phyloP scores from a whole-genome alignment of 208 protist genomes.

The Leptomonas pyrrhocoris region DNA sequence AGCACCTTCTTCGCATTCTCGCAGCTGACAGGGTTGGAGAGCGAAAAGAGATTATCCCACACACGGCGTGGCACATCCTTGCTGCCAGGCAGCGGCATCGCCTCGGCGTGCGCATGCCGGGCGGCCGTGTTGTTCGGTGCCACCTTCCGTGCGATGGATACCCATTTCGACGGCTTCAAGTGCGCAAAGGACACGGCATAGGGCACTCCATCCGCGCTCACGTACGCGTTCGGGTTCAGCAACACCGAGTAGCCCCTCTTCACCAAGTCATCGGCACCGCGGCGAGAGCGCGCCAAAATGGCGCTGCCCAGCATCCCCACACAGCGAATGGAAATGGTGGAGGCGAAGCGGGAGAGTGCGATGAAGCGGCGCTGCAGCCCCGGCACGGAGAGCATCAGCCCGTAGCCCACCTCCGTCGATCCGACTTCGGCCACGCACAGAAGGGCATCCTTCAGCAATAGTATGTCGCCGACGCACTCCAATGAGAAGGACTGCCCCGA shows the following conservation, averaged over 20 bases:
- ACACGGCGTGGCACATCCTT: constrained; percentile 52
- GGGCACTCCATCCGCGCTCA: constrained; percentile 81
- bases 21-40: constrained; percentile 81
- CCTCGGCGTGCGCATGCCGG: constrained; percentile 56
- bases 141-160: constrained; percentile 50
- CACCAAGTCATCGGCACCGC: constrained; percentile 44
- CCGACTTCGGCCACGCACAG: constrained; percentile 72
- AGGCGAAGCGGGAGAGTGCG: constrained; percentile 69
- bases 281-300: constrained; percentile 61
- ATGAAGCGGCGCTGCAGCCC: constrained; percentile 64
- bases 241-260: constrained; percentile 56
- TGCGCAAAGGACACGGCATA: constrained; percentile 85
- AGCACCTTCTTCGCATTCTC: constrained; percentile 77
- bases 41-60: constrained; percentile 57
- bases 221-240: constrained; percentile 80
- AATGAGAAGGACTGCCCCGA: constrained; percentile 56
- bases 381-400: constrained; percentile 51
- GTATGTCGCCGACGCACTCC: constrained; percentile 65
- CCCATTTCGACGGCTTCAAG: constrained; percentile 59
- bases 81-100: constrained; percentile 13
- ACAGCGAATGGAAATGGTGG: constrained; percentile 71
- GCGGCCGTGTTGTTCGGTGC: constrained; percentile 42
- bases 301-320: constrained; percentile 54
- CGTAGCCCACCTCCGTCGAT: constrained; percentile 79
- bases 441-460: constrained; percentile 77